Evolutionary conservation across 192 early-diverging fungal species (phyloP).

Genomic region (Obelidium mucronatum): DNA sequence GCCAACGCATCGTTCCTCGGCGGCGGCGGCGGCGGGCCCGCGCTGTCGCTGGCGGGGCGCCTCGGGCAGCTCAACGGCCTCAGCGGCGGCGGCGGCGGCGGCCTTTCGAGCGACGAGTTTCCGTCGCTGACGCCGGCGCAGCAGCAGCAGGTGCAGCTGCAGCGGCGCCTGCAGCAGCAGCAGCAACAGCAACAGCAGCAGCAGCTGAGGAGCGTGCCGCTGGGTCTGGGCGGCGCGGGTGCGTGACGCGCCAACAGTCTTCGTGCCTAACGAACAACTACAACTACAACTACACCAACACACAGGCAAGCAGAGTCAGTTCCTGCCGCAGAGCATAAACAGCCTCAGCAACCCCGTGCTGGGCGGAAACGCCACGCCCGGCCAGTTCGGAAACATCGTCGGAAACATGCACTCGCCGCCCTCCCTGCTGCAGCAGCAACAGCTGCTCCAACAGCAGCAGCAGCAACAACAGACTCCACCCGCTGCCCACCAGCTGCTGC

Average conservation of each 20-base stretch:
- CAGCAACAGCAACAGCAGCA: conserved; percentile 26
- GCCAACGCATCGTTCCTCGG: no score
- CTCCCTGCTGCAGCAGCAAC: conserved; percentile 32
- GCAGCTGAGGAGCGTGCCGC: not conserved
- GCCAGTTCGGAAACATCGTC: not conserved
- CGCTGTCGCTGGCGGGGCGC: not conserved
- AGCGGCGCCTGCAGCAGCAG: not conserved
- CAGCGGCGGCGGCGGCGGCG: not conserved
- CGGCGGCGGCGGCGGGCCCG: not conserved
- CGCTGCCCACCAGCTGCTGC: conserved; percentile 3
- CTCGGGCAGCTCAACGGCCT: not conserved
- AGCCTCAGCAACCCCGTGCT: no score
- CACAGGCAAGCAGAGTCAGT: no score
- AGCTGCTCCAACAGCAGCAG: conserved; percentile 27
- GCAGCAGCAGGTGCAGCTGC: not conserved
- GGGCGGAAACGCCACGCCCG: no score
- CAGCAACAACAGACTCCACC: conserved; percentile 10
- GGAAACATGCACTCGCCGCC: conserved; percentile 24
- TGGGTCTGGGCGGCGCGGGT: not conserved
- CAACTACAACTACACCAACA: no score
- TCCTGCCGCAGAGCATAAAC: not conserved
- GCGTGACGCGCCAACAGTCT: no score
- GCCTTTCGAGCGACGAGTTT: not conserved
- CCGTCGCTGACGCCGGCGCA: not conserved
- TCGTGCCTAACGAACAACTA: no score